These are phyloP conservation scores for Termitomyces sp. DNA, from an alignment of 768 basidiomycete genomes.

Conservation along the genomic window DNA sequence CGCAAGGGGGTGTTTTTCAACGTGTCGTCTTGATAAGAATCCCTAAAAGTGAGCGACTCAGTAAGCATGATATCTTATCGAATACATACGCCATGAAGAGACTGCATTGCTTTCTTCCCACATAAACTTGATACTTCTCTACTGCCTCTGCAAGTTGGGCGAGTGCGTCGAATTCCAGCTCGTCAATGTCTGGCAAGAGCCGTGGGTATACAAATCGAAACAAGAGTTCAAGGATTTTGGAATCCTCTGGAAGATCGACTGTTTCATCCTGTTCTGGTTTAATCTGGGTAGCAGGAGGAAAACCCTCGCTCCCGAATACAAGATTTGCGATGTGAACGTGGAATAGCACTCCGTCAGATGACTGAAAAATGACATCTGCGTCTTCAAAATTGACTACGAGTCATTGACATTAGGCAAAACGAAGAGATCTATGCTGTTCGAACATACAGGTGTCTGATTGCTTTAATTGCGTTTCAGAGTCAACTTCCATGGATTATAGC, in stretches of 20 bases:
- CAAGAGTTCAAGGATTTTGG: neutral
- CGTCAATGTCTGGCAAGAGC: slow-evolving; percentile 1
- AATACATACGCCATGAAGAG: neutral
- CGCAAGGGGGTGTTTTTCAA: neutral
- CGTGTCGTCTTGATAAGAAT: neutral
- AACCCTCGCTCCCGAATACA: slow-evolving; percentile 1
- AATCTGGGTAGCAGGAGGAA: slow-evolving; percentile 9
- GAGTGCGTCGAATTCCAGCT: slow-evolving; percentile 1
- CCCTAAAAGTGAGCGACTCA: too few relatives aligned
- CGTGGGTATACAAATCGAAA: slow-evolving; percentile 4
- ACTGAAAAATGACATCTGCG: slow-evolving; percentile 12
- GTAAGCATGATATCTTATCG: too few relatives aligned
- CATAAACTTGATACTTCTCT: slow-evolving; percentile 15
- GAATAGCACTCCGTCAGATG: slow-evolving; percentile 11
- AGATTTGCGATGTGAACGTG: slow-evolving; percentile 12
- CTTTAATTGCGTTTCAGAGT: neutral
- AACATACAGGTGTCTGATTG: neutral
- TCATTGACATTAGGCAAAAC: neutral
- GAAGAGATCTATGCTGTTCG: neutral
- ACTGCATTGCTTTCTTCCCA: neutral
- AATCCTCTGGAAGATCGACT: slow-evolving; percentile 3
- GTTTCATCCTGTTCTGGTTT: neutral
- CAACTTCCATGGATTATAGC: neutral
- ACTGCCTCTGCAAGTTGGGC: slow-evolving; percentile 10
- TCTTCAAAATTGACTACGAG: neutral